A percentile compares a stretch with the other conserved stretches of the same genome.
Conservation (phyloP, 2,329 filamentous ascomycete species). For the Thielaviopsis ethacetica region DNA sequence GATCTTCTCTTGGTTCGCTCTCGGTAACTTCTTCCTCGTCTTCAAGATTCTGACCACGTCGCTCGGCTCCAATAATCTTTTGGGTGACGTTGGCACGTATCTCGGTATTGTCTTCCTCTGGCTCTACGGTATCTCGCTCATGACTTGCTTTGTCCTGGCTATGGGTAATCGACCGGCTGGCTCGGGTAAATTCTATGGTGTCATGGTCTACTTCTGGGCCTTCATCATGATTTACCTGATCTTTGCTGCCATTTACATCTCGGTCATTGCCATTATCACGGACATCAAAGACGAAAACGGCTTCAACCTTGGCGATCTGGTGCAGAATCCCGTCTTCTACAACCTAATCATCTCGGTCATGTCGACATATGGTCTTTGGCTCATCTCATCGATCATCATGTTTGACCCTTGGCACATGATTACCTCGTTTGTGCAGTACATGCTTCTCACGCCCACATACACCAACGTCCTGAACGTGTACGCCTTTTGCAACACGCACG, state of each 20-base stretch:
- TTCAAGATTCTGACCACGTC: slow-evolving; percentile 93
- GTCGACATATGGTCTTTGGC: slow-evolving; percentile 86
- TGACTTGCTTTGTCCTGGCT: slow-evolving; percentile 88
- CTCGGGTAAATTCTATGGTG: slow-evolving; percentile 84
- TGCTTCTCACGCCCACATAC: slow-evolving; percentile 88
- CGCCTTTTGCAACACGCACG: slow-evolving; percentile 99
- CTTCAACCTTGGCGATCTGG: slow-evolving; percentile 57
- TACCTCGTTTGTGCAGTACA: slow-evolving; percentile 91
- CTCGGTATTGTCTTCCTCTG: slow-evolving; percentile 87
- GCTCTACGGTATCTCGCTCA: slow-evolving; percentile 80
- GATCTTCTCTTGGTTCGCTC: slow-evolving; percentile 97
- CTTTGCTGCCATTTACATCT: slow-evolving; percentile 90
- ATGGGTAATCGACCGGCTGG: slow-evolving; percentile 91
- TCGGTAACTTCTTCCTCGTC: slow-evolving; percentile 97
- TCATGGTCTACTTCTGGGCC: slow-evolving; percentile 98
- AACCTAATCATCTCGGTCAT: slow-evolving; percentile 83
- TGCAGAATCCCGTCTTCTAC: slow-evolving; percentile 80
- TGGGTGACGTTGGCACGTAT: slow-evolving; percentile 63
- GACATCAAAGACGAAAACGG: slow-evolving; percentile 44
- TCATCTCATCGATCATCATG: slow-evolving; percentile 82
- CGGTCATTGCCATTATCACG: slow-evolving; percentile 65
- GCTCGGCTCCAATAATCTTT: slow-evolving; percentile 49
- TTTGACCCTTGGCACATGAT: slow-evolving; percentile 99
- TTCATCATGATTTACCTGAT: slow-evolving; percentile 90
- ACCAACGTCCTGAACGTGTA: slow-evolving; percentile 99